These are phyloP conservation scores for Globisporangium mamillatum DNA, from an alignment of 352 stramenopile species.

Conservation along the genomic window DNA sequence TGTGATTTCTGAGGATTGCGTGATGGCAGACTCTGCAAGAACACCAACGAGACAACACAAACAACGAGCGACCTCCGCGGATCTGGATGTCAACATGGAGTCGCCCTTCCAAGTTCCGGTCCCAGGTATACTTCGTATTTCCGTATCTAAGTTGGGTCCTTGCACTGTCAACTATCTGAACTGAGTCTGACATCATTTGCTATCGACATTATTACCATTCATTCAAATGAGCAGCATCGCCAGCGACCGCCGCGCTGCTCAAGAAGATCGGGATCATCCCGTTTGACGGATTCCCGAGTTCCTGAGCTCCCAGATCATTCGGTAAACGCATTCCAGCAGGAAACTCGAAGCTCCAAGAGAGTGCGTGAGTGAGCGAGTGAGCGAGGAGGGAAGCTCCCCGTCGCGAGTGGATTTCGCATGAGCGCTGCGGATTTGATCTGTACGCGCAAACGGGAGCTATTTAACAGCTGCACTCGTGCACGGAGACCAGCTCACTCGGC, in stretches of 20 bases:
- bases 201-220: background rate
- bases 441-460: background rate
- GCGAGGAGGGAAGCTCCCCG: background rate
- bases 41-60: constrained; percentile 18
- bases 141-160: background rate
- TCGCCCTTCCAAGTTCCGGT: constrained; percentile 41
- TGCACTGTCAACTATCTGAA: background rate
- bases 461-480: background rate
- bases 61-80: constrained; percentile 11
- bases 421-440: background rate
- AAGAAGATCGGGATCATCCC: constrained; percentile 15
- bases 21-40: constrained; percentile 11
- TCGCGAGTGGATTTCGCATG: background rate
- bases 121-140: constrained; percentile 28
- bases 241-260: constrained; percentile 14
- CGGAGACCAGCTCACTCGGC: background rate
- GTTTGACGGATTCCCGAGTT: constrained; percentile 5
- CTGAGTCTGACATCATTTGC: too few species aligned
- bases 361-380: background rate
- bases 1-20: constrained; percentile 5
- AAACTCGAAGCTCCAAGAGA: background rate
- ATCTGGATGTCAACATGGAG: constrained; percentile 11
- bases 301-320: background rate
- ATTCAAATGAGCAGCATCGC: constrained; percentile 11
- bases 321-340: background rate